Evolutionary conservation across 2,329 filamentous ascomycete genomes (phyloP), one percentile per base, ranked within the genome.

Genomic region (Aspergillus sp.): DNA sequence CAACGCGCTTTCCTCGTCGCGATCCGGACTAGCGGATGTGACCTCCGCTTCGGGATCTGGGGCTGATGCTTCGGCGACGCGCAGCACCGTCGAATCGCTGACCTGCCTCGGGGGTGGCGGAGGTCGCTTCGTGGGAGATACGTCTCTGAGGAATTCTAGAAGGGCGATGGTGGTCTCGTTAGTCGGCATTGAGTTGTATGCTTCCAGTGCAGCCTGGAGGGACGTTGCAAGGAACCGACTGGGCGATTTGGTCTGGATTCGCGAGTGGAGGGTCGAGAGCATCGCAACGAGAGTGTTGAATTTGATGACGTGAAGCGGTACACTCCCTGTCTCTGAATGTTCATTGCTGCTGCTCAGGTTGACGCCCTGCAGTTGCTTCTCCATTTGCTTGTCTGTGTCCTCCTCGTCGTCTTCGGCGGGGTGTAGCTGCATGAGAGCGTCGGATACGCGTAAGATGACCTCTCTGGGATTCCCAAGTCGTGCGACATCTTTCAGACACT

Each of bases 161-260:
- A 86, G 77, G 2, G 84, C 79, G 19, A 81, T 69, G 1, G 85
- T 85, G 51, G 85, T 82, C 60, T 84, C 84, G 52, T 82, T 78
- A 46, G 82, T 80, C 2, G 78, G 77, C 56, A 84, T 78, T 51
- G 79, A 74, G n/a, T 82, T 81, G 66, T 86, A 87, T 40, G 84
- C 83, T 21, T 82, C 79, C 5, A 88, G 70, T 1, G 84, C 81
- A 9, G 86, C 84, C 60, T 87, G 85, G 6, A 88, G 75, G 21
- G 84, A 86, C 0, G 84, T 86, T 8, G 84, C 85, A 14, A 88
- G 75, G 64, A 88, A 88, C 1, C 85, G 81, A 64, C 84, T 87
- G 0, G 86, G 85, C 45, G 80, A 83, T 66, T 86, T 86, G 3
- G 86, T 86, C 71, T 84, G 84, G 67, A 88, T 84, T 19, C 86